Evolutionary conservation across 305 asterid genomes (phyloP).

Genomic region (Salvia sclarea): DNA sequence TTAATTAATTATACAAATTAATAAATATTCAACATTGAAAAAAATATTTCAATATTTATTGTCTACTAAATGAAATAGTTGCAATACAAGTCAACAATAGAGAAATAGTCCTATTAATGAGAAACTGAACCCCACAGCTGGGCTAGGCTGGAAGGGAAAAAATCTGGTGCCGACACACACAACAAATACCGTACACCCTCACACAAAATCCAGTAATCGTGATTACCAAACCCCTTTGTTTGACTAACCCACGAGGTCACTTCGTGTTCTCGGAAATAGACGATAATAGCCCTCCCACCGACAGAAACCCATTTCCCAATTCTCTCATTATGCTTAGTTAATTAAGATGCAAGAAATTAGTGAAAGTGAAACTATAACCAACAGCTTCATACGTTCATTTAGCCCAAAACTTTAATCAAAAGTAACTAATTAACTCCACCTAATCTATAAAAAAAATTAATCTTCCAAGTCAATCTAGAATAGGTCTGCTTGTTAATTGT

Average conservation of each 20-base stretch:
- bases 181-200: constrained; percentile 24
- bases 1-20: background rate
- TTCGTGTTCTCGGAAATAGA: constrained; percentile 2
- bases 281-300: constrained; percentile 32
- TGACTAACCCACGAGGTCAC: constrained; percentile 16
- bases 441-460: background rate
- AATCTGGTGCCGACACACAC: constrained; percentile 27
- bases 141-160: constrained; percentile 36
- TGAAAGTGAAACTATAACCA: constrained; percentile 37
- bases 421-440: constrained; percentile 6
- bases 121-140: constrained; percentile 29
- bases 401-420: background rate
- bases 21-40: background rate
- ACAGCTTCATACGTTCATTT: constrained; percentile 28
- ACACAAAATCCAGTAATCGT: constrained; percentile 19
- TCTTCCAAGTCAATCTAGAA: constrained; percentile 1
- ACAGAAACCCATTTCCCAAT: constrained; percentile 30
- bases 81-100: constrained; percentile 41
- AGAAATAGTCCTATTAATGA: constrained; percentile 26
- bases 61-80: background rate
- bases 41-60: background rate
- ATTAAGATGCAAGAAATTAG: constrained; percentile 4
- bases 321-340: background rate
- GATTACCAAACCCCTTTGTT: constrained; percentile 20
- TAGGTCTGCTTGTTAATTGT: constrained; percentile 20